Evolutionary conservation across 352 stramenopile species (phyloP).

Genomic region (Pythium monospermum): DNA sequence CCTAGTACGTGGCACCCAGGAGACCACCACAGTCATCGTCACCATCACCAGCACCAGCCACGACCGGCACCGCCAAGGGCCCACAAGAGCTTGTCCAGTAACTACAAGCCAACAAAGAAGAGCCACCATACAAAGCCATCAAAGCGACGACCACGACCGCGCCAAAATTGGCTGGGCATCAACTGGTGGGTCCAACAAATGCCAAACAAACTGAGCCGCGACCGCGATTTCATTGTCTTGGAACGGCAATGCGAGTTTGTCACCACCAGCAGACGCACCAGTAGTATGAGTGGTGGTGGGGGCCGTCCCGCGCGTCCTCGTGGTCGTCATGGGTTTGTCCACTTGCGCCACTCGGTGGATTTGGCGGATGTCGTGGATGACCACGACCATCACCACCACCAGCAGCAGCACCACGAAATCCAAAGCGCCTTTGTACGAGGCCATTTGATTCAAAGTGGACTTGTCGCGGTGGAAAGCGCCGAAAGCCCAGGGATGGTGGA

Average conservation of each 20-base stretch:
- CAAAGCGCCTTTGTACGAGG: conserved; percentile 16
- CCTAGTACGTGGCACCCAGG: too few species aligned
- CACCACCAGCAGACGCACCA: neutral
- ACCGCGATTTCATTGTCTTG: conserved; percentile 21
- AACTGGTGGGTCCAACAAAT: conserved; percentile 28
- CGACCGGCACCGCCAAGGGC: too few species aligned
- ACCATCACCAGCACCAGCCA: too few species aligned
- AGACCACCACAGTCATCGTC: too few species aligned
- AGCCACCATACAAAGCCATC: neutral
- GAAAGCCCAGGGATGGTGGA: conserved; percentile 18
- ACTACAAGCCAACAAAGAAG: neutral
- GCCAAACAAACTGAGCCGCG: conserved; percentile 19
- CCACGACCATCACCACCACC: conserved; percentile 5
- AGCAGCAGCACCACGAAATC: too few species aligned
- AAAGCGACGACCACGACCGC: neutral
- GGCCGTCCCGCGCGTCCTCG: too few species aligned
- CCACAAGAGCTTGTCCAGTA: neutral
- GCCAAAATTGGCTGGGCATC: conserved; percentile 17
- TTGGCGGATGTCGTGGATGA: conserved; percentile 9
- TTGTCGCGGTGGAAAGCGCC: conserved; percentile 18
- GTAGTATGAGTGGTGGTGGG: too few species aligned
- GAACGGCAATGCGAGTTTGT: conserved; percentile 18
- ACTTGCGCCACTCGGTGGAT: conserved; percentile 19
- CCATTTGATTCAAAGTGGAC: conserved; percentile 18
- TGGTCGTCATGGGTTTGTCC: conserved; percentile 13